These are phyloP conservation scores for Mycena venus DNA, from an alignment of 768 basidiomycete species.

Conservation along the genomic window DNA sequence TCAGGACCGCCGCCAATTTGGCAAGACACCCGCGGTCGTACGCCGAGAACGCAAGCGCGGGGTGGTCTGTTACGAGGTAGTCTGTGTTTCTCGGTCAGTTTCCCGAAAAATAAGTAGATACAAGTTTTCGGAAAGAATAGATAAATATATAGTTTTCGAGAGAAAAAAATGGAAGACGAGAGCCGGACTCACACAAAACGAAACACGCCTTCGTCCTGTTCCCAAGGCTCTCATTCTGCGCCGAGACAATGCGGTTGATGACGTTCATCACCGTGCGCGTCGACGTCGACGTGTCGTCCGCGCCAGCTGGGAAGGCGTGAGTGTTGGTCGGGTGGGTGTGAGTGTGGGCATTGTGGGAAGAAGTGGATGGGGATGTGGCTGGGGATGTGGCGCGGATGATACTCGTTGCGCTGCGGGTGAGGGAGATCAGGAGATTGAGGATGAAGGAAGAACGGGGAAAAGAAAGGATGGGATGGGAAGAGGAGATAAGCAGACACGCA, in stretches of 20 bases:
- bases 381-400: slow-evolving; percentile 66
- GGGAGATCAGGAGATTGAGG: too few species aligned
- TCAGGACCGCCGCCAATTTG: slow-evolving; percentile 49
- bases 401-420: slow-evolving; percentile 65
- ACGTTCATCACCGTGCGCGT: slow-evolving; percentile 78
- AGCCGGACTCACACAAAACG: slow-evolving; percentile 71
- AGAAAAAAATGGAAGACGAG: not conserved
- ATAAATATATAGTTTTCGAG: too few species aligned
- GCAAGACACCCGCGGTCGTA: slow-evolving; percentile 76
- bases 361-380: too few species aligned
- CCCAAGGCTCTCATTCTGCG: slow-evolving; percentile 54
- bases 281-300: slow-evolving; percentile 61
- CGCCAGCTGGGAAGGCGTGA: too few species aligned
- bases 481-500: slow-evolving; percentile 36
- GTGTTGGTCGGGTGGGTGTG: slow-evolving; percentile 32
- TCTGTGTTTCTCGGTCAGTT: too few species aligned
- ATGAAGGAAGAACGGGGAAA: too few species aligned
- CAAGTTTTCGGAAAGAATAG: too few species aligned
- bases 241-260: slow-evolving; percentile 70
- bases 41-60: slow-evolving; percentile 74
- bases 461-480: not conserved
- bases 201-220: slow-evolving; percentile 80
- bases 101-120: too few species aligned
- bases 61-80: slow-evolving; percentile 79
- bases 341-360: too few species aligned